phyloP scores from a whole-genome alignment of 1,284 basidiomycete species.

The Xerocomus minutiporus region DNA sequence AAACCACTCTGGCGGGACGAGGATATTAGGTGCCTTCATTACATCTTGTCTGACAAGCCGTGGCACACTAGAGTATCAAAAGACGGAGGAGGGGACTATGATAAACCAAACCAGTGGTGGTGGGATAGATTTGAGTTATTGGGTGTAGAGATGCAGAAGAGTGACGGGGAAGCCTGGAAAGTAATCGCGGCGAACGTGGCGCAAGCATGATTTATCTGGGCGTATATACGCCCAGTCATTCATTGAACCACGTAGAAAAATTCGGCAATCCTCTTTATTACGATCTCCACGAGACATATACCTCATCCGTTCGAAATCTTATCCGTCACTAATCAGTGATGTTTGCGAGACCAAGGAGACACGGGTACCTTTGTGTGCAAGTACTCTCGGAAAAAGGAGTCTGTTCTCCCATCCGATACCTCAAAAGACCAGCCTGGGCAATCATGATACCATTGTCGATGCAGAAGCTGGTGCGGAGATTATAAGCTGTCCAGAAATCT shows the following conservation, averaged over 20 bases:
- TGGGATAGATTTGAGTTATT: conserved; percentile 64
- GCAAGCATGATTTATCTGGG: conserved; percentile 7
- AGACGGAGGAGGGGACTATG: conserved; percentile 39
- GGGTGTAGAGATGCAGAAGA: conserved; percentile 41
- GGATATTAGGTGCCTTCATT: conserved; percentile 72
- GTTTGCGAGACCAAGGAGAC: neutral
- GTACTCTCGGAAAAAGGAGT: conserved; percentile 78
- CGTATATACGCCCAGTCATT: neutral
- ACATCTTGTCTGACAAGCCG: conserved; percentile 72
- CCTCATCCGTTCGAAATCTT: conserved; percentile 90
- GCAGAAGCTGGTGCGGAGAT: conserved; percentile 68
- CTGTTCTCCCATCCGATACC: conserved; percentile 86
- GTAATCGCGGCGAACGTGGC: conserved; percentile 51
- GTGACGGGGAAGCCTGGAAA: conserved; percentile 48
- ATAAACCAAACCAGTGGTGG: conserved; percentile 67
- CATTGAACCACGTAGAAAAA: neutral
- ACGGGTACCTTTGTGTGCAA: conserved; percentile 79
- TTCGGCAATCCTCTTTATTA: conserved; percentile 30
- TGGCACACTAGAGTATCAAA: conserved; percentile 51
- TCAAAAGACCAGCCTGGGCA: conserved; percentile 92
- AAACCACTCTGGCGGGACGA: conserved; percentile 71
- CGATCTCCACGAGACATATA: conserved; percentile 81
- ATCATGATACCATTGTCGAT: conserved; percentile 99
- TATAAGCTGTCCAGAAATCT: neutral
- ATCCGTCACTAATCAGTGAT: conserved; percentile 8